phyloP scores from a whole-genome alignment of 108 stramenopile genomes.

The Bacterosira constricta region DNA sequence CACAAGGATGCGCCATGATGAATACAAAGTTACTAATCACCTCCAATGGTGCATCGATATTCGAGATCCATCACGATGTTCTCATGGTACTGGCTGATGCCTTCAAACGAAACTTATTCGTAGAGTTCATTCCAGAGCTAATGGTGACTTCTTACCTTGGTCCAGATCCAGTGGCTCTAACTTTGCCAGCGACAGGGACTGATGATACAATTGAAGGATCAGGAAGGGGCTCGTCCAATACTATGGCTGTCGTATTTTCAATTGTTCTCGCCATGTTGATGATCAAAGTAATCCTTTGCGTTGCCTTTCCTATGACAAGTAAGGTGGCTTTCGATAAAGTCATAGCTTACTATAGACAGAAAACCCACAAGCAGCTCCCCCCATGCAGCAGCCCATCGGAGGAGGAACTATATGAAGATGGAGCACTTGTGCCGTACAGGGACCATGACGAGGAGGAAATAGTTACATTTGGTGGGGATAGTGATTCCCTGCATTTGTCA shows the following conservation, averaged over 20 bases:
- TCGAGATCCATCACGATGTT: slow-evolving; percentile 24
- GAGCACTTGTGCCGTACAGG: background rate
- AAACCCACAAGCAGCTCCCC: background rate
- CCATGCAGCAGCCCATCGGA: too few species aligned
- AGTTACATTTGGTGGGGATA: background rate
- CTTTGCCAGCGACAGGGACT: background rate
- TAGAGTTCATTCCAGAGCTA: slow-evolving; percentile 28
- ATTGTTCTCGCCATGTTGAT: background rate
- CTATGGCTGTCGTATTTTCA: background rate
- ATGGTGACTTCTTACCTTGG: slow-evolving; percentile 35
- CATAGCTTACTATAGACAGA: background rate
- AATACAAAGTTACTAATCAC: slow-evolving; percentile 36
- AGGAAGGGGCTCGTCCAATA: background rate
- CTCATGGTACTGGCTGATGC: slow-evolving; percentile 30
- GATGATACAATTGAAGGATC: background rate
- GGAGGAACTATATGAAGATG: background rate
- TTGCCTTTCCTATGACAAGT: too few species aligned
- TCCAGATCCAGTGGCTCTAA: slow-evolving; percentile 22
- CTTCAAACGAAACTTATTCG: slow-evolving; percentile 21
- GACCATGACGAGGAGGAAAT: background rate
- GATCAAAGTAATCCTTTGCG: background rate
- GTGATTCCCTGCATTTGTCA: too few species aligned
- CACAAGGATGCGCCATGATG: slow-evolving; percentile 33
- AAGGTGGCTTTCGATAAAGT: too few species aligned
- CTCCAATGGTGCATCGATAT: slow-evolving; percentile 5